Evolutionary conservation across 148 eudicot genomes (phyloP), one percentile per base, ranked within the genome.

Genomic region (Talinum fruticosum): DNA sequence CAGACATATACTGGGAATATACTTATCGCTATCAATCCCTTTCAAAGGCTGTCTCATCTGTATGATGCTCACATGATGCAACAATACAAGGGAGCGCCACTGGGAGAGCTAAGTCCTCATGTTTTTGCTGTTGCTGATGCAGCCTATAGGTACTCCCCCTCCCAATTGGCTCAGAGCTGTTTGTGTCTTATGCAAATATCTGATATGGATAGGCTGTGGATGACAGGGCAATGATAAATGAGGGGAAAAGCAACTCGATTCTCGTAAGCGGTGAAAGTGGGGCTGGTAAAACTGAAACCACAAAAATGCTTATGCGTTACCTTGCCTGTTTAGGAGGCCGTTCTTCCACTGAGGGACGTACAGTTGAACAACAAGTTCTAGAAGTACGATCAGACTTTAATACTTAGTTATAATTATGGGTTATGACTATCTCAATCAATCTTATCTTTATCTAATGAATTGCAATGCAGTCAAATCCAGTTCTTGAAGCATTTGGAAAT

Each of bases 1-100:
- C 97, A 96, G 99, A 93, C 99, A 41, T 96, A 96, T 81, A 96
- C 99, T 30, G 99, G 97, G 80, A 96, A 96, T 80, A 96, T 96
- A 79, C 91, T 96, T 61, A 96, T 96, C 74, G 99, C 99, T 69
- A 93, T 96, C 77, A 96, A 96, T 81, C 99, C 99, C 34, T 96
- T 96, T 78, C 99, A 96, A 96, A 90, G 90, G 73, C 81, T 96
- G 79, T 88, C 97, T 79, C 99, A 93, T 90, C 85, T 96, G 0
- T 96, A 96, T 83, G 91, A 89, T 85, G 76, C 78, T 67, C 97
- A 96, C 84, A 96, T 93, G 99, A 96, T 96, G 99, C 92, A 91
- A 86, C 97, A 96, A 86, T 96, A 96, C 87, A 96, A 96, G 81
- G 97, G 97, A 78, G 95, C 97, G 29, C 90, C 94, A 59, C 80